Conservation (phyloP, 2,329 filamentous ascomycete genomes). For the Sphaerostilbella broomeana region DNA sequence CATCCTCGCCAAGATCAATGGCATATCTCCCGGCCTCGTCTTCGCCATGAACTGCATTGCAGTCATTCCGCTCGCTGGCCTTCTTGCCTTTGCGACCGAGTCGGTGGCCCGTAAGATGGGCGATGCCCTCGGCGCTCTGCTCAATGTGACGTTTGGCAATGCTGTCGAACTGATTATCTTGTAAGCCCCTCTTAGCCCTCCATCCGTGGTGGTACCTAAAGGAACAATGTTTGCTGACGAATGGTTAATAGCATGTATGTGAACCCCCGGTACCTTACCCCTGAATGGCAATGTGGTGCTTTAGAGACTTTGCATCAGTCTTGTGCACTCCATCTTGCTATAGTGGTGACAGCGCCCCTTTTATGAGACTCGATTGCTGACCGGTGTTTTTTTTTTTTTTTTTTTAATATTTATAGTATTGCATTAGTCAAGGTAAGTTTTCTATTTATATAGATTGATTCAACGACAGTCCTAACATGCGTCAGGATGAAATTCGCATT, state of each 20-base stretch:
- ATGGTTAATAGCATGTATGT: slow-evolving; percentile 43
- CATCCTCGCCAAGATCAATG: slow-evolving; percentile 47
- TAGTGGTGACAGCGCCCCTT: no score
- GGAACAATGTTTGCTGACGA: slow-evolving; percentile 12
- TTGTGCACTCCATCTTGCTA: no score
- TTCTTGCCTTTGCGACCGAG: slow-evolving; percentile 68
- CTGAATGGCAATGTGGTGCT: slow-evolving; percentile 6
- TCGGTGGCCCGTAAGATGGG: slow-evolving; percentile 66
- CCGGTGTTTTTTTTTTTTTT: neutral
- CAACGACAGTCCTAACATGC: neutral
- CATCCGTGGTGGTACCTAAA: neutral
- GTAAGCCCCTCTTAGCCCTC: slow-evolving; percentile 28
- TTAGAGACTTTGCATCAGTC: no score
- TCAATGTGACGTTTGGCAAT: slow-evolving; percentile 75
- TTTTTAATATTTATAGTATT: slow-evolving; percentile 54
- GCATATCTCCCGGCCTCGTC: slow-evolving; percentile 52
- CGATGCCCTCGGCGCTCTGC: slow-evolving; percentile 63
- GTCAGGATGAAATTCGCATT: slow-evolving; percentile 72
- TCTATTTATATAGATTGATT: neutral
- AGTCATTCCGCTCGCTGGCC: slow-evolving; percentile 66
- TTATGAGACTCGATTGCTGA: slow-evolving; percentile 1
- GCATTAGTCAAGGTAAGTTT: slow-evolving; percentile 57
- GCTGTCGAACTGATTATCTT: slow-evolving; percentile 77
- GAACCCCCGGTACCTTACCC: neutral
- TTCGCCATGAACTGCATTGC: slow-evolving; percentile 72